Conservation (phyloP, 2,329 filamentous ascomycete species). For the Colletotrichum sp. region DNA sequence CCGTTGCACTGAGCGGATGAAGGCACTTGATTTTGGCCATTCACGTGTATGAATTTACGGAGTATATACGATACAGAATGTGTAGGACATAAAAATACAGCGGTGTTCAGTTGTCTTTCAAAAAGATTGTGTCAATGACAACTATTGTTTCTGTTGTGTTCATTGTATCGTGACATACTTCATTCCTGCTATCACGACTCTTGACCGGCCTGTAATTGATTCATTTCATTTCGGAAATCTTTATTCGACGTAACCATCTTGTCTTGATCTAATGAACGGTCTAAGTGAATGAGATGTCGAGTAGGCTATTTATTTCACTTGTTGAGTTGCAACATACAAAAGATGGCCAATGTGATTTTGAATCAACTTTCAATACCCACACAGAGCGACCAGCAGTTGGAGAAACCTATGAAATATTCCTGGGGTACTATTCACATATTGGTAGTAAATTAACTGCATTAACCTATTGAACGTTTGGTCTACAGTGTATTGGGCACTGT, state of each 20-base stretch:
- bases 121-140: not conserved
- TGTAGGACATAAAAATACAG: not conserved
- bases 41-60: not conserved
- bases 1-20: not conserved
- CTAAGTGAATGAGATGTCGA: not conserved
- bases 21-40: not conserved
- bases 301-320: rapidly evolving
- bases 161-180: not conserved
- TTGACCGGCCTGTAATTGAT: not conserved
- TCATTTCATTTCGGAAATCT: not conserved
- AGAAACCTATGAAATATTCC: not conserved
- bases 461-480: not conserved
- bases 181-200: not conserved
- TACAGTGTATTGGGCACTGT: not conserved
- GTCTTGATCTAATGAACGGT: not conserved
- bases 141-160: not conserved
- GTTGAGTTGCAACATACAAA: not conserved
- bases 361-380: not conserved
- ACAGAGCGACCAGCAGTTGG: not conserved
- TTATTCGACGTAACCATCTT: not conserved
- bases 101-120: not conserved
- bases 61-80: not conserved
- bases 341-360: rapidly evolving
- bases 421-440: not conserved
- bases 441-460: not conserved